A percentile compares a stretch with the other conserved stretches of the same genome.
Conservation (phyloP, 257 asterid genomes). For the Rhazya stricta region DNA sequence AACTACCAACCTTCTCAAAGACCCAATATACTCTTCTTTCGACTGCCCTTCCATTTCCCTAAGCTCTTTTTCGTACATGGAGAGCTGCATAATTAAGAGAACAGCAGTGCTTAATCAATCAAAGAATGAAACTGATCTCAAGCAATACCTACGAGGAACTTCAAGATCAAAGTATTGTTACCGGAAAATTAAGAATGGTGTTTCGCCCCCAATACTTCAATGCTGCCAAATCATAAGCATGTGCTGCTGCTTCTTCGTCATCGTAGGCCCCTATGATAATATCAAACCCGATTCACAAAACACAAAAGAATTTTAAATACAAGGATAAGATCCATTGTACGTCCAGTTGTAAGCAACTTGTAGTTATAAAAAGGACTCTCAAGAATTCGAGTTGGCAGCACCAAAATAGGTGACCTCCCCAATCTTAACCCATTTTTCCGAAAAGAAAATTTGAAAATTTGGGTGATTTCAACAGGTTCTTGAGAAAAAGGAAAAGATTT, state of each 20-base stretch:
- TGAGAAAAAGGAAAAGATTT: constrained; percentile 1
- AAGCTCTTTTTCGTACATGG: constrained; percentile 58
- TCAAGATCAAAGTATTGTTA: constrained; percentile 17
- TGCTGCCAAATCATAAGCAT: constrained; percentile 97
- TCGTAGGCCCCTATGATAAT: constrained; percentile 71
- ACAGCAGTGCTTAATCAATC: not conserved
- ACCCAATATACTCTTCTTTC: constrained; percentile 86
- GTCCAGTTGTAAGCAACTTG: constrained; percentile 5
- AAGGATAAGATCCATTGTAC: constrained; percentile 29
- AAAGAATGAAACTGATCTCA: not conserved
- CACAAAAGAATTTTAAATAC: not conserved
- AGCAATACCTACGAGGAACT: not conserved
- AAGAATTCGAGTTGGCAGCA: not conserved
- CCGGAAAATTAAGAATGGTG: constrained; percentile 80
- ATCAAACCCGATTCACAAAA: constrained; percentile 11
- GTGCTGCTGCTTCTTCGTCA: constrained; percentile 95
- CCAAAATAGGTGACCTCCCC: not conserved
- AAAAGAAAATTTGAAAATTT: not conserved
- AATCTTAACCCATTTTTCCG: not conserved
- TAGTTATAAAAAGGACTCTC: not conserved
- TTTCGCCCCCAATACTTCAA: constrained; percentile 94
- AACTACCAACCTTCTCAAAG: constrained; percentile 63
- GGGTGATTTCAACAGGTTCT: not conserved
- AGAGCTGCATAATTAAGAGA: constrained; percentile 25
- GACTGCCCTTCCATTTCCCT: constrained; percentile 80